A percentile compares a stretch with the other conserved stretches of the same genome.
These are phyloP conservation scores for Scheffersomyces insectosa DNA, from an alignment of 1,139 yeast species.

Conservation along the genomic window DNA sequence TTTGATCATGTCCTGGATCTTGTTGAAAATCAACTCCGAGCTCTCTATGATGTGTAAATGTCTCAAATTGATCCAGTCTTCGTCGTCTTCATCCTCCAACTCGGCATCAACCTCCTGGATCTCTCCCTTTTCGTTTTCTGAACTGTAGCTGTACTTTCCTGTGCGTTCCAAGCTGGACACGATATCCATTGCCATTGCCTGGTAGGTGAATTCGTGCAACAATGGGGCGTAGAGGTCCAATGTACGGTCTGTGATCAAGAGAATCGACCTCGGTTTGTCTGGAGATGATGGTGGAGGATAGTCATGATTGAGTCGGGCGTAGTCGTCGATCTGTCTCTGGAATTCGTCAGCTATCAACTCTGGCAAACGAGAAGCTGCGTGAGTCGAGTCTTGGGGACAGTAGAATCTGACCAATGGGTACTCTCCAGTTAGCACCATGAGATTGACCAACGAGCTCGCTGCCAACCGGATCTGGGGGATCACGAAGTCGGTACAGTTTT, in stretches of 20 bases:
- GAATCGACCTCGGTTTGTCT: conserved; percentile 67
- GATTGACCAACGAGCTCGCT: conserved; percentile 63
- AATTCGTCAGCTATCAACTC: conserved; percentile 72
- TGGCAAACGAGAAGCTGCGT: conserved; percentile 65
- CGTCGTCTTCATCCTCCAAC: conserved; percentile 62
- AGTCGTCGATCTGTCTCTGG: conserved; percentile 70
- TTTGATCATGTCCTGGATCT: conserved; percentile 65
- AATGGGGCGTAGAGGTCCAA: conserved; percentile 83
- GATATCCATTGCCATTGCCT: conserved; percentile 87
- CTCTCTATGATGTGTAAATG: conserved; percentile 80
- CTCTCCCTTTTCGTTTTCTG: conserved; percentile 64
- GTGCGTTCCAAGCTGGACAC: conserved; percentile 51
- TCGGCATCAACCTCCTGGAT: conserved; percentile 39
- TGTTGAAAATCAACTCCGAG: conserved; percentile 59
- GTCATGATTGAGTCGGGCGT: conserved; percentile 67
- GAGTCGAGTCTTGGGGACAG: conserved; percentile 47
- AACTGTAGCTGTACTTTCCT: conserved; percentile 57
- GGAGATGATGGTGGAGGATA: conserved; percentile 60
- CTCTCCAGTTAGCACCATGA: conserved; percentile 82
- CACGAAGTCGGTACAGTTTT: conserved; percentile 62
- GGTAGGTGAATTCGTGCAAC: conserved; percentile 89
- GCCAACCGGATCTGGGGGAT: conserved; percentile 57
- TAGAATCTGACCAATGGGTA: conserved; percentile 83
- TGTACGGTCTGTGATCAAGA: conserved; percentile 79
- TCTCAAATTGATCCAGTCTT: conserved; percentile 72